Base-by-base conservation (phyloP, 495 filamentous ascomycete species). In the Talaromyces adpressus region DNA sequence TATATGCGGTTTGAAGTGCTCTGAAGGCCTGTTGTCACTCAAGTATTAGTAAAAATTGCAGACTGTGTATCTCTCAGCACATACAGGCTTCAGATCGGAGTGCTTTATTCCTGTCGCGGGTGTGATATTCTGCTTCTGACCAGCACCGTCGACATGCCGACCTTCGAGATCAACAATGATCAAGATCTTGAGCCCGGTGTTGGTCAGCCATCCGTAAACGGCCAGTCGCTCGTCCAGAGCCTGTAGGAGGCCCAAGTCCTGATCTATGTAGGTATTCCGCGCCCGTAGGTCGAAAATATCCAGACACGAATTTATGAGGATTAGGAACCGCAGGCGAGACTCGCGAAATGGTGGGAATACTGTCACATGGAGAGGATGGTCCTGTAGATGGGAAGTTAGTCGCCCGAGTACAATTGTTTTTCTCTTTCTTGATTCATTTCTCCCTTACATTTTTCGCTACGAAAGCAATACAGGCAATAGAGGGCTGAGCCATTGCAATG, bases 191-290 rank as follows among this genome's bases (percentile, higher is more conserved):
- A 93, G 85, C 6, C 93, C 93, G 6, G 95, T 98, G 72, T 96
- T 97, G n/a, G 94, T 98, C 70, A 97, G 81, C 86, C 91, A 98
- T 64, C 94, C 94, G 79, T 97, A 98, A 62, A 88, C 85, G 18
- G 92, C 91, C 22, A 98, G 79, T 11, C 91, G 85, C 73, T 98
- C 95, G 76, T 98, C 95, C 49, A 98, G 80, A 18, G 91, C 90
- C 72, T 97, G 92, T 36, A 98, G 81, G 0, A 98, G 83, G 6
- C 95, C 95, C 62, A 92, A 90, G 69, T 98, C 95, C 67, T 93
- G 81, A 68, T 87, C 92, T 61, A 86, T 81, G 14, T 82, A 77
- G 34, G 82, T 83, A 62, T 84, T 77, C 66, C 88, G 89, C 64
- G 86, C 81, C 41, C 92, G 90, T 30, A 89, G 82, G 61, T 93